Conservation (phyloP, 2,329 filamentous ascomycete species). For the Pezicula carpinea region DNA sequence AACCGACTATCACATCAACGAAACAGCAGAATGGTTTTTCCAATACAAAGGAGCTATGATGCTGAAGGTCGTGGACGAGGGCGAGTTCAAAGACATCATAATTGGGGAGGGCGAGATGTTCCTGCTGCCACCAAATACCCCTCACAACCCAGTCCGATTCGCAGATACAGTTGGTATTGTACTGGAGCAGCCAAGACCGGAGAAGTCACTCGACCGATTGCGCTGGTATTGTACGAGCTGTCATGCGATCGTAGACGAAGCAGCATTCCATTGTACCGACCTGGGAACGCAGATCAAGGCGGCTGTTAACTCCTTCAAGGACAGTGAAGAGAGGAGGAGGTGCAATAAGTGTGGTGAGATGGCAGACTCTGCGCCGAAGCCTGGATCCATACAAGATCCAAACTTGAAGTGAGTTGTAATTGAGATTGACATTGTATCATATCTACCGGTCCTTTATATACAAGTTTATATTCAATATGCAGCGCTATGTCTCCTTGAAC, state of each 20-base stretch:
- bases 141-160: slow-evolving; percentile 93
- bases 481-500: slow-evolving; percentile 63
- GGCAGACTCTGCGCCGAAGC: slow-evolving; percentile 64
- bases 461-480: neutral
- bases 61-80: slow-evolving; percentile 79
- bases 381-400: slow-evolving; percentile 54
- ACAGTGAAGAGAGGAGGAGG: slow-evolving; percentile 62
- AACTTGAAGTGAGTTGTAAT: slow-evolving; percentile 35
- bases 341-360: slow-evolving; percentile 74
- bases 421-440: neutral
- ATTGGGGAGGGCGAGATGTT: slow-evolving; percentile 95
- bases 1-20: slow-evolving; percentile 98
- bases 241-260: slow-evolving; percentile 73
- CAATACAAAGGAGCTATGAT: slow-evolving; percentile 92
- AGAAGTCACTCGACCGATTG: slow-evolving; percentile 68
- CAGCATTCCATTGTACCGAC: slow-evolving; percentile 81
- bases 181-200: slow-evolving; percentile 76
- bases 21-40: slow-evolving; percentile 97
- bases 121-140: slow-evolving; percentile 86
- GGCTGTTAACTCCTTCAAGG: slow-evolving; percentile 78
- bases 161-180: slow-evolving; percentile 92
- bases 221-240: slow-evolving; percentile 84
- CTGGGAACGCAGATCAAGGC: slow-evolving; percentile 92
- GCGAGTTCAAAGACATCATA: slow-evolving; percentile 73
- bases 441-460: neutral